These are phyloP conservation scores for Nicotiana tabacum DNA, from an alignment of 257 asterid species.

Conservation along the genomic window DNA sequence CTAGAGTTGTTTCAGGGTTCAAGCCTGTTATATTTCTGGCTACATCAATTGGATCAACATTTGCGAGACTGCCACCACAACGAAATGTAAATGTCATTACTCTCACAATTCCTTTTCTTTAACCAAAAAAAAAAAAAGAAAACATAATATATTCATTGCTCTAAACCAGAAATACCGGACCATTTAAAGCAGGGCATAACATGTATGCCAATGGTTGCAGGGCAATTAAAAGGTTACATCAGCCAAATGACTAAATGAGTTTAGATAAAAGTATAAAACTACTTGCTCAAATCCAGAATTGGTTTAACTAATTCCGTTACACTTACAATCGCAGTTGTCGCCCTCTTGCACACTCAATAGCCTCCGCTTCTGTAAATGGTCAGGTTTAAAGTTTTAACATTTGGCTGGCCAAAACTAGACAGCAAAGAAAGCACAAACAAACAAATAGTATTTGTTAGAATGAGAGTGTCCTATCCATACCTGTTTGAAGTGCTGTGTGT, in stretches of 20 bases:
- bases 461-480: slow-evolving; percentile 25
- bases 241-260: slow-evolving; percentile 13
- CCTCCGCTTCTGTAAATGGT: slow-evolving; percentile 71
- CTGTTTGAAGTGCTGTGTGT: slow-evolving; percentile 99
- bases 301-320: slow-evolving; percentile 1
- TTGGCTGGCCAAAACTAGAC: background rate
- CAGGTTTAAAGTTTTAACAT: slow-evolving; percentile 18
- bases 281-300: background rate
- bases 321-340: slow-evolving; percentile 93
- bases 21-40: slow-evolving; percentile 77
- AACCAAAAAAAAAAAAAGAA: background rate
- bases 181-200: background rate
- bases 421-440: slow-evolving; percentile 11
- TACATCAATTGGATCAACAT: slow-evolving; percentile 95
- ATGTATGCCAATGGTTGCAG: background rate
- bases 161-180: background rate
- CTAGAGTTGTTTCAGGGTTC: slow-evolving; percentile 96
- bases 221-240: slow-evolving; percentile 1
- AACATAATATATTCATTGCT: background rate
- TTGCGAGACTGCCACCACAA: slow-evolving; percentile 71
- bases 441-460: slow-evolving; percentile 1
- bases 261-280: background rate
- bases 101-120: background rate
- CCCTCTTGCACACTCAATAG: slow-evolving; percentile 68
- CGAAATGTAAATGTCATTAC: slow-evolving; percentile 4